Evolutionary conservation across 441 rosid genomes (phyloP).

Genomic region (Adansonia rubrostipa): DNA sequence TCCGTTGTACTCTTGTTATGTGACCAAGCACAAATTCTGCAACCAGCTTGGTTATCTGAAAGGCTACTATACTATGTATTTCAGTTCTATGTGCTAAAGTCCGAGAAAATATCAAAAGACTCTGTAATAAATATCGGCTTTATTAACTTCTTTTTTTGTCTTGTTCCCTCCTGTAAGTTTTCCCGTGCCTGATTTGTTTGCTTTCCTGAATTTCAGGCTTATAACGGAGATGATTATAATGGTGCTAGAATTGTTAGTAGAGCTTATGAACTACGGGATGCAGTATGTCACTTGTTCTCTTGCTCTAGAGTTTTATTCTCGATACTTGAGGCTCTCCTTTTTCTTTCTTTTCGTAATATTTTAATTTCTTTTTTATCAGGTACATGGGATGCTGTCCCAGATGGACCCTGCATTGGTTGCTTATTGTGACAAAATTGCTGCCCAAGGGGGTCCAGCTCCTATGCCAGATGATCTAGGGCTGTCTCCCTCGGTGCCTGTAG

Average conservation of each 20-base stretch:
- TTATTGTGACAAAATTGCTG: slow-evolving; percentile 84
- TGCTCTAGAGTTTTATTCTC: not conserved
- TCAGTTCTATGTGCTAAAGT: not conserved
- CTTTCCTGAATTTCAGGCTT: slow-evolving; percentile 56
- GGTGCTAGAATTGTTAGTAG: slow-evolving; percentile 97
- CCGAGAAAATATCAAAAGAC: not conserved
- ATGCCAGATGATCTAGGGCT: slow-evolving; percentile 81
- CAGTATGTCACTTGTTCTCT: slow-evolving; percentile 50
- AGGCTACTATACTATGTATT: not conserved
- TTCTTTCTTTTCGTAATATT: not conserved
- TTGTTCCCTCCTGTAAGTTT: not conserved
- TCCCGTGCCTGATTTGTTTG: slow-evolving; percentile 28
- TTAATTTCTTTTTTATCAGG: slow-evolving; percentile 50
- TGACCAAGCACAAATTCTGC: not conserved
- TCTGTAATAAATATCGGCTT: not conserved
- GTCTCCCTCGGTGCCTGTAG: slow-evolving; percentile 71
- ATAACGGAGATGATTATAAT: slow-evolving; percentile 93
- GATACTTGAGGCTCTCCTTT: not conserved
- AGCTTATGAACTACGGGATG: slow-evolving; percentile 93
- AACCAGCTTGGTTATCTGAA: not conserved
- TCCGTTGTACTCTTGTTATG: not conserved
- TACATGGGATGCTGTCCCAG: slow-evolving; percentile 95
- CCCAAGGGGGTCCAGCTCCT: slow-evolving; percentile 83
- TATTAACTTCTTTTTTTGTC: not conserved
- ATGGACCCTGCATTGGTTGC: slow-evolving; percentile 93